Percentiles rank a stretch among this genome's conserved stretches.
phyloP scores from a whole-genome alignment of 139 green algal genomes.

The Chlorella sp. region DNA sequence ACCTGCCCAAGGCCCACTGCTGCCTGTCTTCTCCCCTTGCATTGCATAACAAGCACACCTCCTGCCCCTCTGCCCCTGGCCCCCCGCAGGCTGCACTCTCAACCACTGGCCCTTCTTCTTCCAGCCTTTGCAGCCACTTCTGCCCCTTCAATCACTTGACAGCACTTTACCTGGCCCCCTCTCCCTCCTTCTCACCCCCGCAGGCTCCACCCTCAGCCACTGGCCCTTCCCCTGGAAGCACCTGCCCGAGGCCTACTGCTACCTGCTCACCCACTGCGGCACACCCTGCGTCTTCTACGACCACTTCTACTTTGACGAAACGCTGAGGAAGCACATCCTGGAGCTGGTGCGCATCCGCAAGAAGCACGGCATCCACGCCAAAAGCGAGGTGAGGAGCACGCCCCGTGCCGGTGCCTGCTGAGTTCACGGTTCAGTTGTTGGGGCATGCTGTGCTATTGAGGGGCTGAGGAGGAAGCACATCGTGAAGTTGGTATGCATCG shows the following conservation, averaged over 20 bases:
- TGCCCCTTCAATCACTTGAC: no score
- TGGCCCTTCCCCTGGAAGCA: conserved; percentile 84
- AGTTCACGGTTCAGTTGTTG: no score
- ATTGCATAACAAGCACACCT: no score
- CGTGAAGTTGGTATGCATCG: no score
- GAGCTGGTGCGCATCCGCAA: conserved; percentile 78
- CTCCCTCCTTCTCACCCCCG: neutral
- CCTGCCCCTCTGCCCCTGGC: no score
- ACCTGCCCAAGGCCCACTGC: conserved; percentile 69
- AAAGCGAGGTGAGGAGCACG: conserved; percentile 59
- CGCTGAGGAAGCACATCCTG: conserved; percentile 29
- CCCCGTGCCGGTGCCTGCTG: no score
- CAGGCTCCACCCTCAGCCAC: conserved; percentile 67
- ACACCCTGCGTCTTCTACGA: conserved; percentile 85
- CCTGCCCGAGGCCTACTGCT: conserved; percentile 84
- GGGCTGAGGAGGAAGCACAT: no score
- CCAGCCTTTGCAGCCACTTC: no score
- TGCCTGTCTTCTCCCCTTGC: no score
- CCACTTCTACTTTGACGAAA: conserved; percentile 61
- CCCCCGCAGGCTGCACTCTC: conserved; percentile 55
- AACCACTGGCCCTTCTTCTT: conserved; percentile 88
- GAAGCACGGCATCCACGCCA: conserved; percentile 67
- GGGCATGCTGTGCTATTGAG: no score
- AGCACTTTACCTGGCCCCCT: no score
- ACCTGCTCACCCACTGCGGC: conserved; percentile 96